Percentiles rank a stretch among this genome's conserved stretches.
phyloP scores from a whole-genome alignment of 345 rosid genomes.

The Turritis glabra region DNA sequence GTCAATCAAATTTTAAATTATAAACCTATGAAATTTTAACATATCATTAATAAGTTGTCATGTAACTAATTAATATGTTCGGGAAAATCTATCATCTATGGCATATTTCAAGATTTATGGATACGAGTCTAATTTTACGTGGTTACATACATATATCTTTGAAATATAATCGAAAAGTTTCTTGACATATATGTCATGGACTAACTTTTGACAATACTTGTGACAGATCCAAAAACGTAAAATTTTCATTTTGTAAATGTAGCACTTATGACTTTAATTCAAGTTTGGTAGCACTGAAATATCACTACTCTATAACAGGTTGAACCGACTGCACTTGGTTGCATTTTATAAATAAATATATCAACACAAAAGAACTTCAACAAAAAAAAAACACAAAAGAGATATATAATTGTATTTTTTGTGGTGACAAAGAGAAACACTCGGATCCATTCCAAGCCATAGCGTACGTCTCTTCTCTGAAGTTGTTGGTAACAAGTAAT shows the following conservation, averaged over 20 bases:
- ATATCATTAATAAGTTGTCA: background rate
- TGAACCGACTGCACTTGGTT: background rate
- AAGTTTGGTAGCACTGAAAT: background rate
- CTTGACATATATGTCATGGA: no score
- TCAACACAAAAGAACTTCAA: no score
- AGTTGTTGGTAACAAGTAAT: conserved; percentile 1
- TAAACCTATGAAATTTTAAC: no score
- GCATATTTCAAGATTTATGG: background rate
- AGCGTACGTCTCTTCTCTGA: conserved; percentile 5
- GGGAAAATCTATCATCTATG: background rate
- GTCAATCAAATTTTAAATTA: background rate
- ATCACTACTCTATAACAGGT: no score
- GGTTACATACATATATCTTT: background rate
- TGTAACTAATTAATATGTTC: background rate
- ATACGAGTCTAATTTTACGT: background rate
- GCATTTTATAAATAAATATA: no score
- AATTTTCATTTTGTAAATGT: background rate
- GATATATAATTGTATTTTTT: no score
- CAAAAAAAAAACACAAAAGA: no score
- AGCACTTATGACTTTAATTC: background rate
- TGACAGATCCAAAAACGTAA: no score
- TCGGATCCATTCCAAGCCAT: conserved; percentile 28
- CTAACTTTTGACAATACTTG: no score
- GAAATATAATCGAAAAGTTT: no score
- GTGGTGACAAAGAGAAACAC: conserved; percentile 13